Conservation (phyloP, 2,329 filamentous ascomycete species). For the Xylariales sp. region DNA sequence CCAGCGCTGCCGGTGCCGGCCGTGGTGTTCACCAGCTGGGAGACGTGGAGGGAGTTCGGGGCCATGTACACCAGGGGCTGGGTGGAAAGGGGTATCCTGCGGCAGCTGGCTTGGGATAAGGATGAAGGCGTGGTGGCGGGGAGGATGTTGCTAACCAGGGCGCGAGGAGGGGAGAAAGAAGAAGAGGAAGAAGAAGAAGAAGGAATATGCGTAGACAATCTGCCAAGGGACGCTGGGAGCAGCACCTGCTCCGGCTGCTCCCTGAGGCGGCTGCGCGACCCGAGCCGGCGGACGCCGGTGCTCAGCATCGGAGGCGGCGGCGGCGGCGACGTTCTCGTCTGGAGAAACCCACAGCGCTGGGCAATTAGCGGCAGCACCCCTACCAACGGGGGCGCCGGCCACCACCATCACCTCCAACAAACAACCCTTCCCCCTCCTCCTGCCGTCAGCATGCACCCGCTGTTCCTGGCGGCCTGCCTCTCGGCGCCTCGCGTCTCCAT, state of each 20-base stretch:
- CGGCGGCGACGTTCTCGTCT: slow-evolving; percentile 12
- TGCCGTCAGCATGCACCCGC: slow-evolving; percentile 5
- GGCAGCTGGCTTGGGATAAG: background rate
- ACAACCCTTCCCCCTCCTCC: background rate
- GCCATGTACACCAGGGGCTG: background rate
- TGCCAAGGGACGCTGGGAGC: too few species aligned
- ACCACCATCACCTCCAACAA: too few species aligned
- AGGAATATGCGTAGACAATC: background rate
- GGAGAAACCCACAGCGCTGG: slow-evolving; percentile 13
- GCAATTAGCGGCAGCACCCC: background rate
- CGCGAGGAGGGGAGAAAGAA: background rate
- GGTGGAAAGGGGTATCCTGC: slow-evolving; percentile 1
- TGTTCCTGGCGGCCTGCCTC: slow-evolving; percentile 15
- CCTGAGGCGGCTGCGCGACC: background rate
- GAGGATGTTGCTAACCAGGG: background rate
- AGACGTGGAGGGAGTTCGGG: slow-evolving; percentile 3
- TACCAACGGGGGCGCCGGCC: too few species aligned
- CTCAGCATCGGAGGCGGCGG: slow-evolving; percentile 10
- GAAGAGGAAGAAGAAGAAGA: background rate
- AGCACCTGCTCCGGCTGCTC: too few species aligned
- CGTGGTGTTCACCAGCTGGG: slow-evolving; percentile 1
- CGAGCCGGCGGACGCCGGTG: background rate
- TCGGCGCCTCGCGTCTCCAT: slow-evolving; percentile 14
- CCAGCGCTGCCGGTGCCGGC: background rate
- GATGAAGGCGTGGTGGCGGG: background rate